Percentiles rank a stretch among this genome's conserved stretches.
Evolutionary conservation across 768 basidiomycete genomes (phyloP).

Genomic region (Strobilomyces confusus): DNA sequence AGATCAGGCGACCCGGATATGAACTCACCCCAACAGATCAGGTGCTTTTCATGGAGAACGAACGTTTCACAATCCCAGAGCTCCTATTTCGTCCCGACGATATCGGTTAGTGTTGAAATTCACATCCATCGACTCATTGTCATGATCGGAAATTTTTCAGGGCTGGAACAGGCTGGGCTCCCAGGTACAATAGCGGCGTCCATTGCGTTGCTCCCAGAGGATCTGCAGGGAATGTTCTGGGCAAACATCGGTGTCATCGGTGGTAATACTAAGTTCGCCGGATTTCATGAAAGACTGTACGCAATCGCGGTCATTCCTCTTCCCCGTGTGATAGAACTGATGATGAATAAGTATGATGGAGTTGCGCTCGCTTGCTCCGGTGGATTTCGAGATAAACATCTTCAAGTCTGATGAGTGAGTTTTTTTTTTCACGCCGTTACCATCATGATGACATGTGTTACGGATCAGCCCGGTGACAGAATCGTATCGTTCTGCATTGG

Average conservation of each 20-base stretch:
- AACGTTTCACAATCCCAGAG: conserved; percentile 91
- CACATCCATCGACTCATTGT: conserved; percentile 6
- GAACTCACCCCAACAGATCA: conserved; percentile 54
- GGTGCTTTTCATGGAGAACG: conserved; percentile 84
- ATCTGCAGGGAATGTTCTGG: conserved; percentile 93
- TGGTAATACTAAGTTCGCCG: conserved; percentile 72
- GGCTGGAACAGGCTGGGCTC: conserved; percentile 78
- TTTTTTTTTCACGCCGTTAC: conserved; percentile 6
- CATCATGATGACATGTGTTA: conserved; percentile 14
- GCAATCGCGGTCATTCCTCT: conserved; percentile 27
- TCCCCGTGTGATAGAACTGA: conserved; percentile 16
- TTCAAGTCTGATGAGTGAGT: conserved; percentile 74
- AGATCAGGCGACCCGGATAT: conserved; percentile 51
- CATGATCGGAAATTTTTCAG: conserved; percentile 33
- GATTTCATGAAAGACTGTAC: conserved; percentile 74
- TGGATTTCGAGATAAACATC: conserved; percentile 69
- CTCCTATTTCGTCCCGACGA: conserved; percentile 86
- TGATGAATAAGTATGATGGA: conserved; percentile 56
- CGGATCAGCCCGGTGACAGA: conserved; percentile 58
- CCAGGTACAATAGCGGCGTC: conserved; percentile 70
- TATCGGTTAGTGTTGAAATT: conserved; percentile 56
- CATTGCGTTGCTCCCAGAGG: conserved; percentile 71
- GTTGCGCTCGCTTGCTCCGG: conserved; percentile 76
- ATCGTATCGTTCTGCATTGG: conserved; percentile 57
- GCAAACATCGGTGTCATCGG: conserved; percentile 88